These are phyloP conservation scores for Colletotrichum neosansevieriae DNA, from an alignment of 2,329 filamentous ascomycete species.

Conservation along the genomic window DNA sequence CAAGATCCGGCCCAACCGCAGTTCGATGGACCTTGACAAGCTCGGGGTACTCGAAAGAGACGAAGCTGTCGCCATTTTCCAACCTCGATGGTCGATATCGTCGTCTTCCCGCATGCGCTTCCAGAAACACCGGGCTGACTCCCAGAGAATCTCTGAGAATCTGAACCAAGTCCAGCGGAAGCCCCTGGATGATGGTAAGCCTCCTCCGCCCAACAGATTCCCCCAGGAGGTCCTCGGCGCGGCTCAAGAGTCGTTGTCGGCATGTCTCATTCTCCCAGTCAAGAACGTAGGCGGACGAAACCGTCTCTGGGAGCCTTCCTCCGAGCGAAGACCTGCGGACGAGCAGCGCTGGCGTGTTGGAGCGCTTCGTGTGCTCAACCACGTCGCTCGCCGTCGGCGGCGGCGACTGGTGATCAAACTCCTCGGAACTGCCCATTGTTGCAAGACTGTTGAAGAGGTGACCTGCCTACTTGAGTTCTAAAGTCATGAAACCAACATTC, in stretches of 20 bases:
- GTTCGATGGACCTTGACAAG: constrained; percentile 40
- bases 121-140: constrained; percentile 48
- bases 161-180: constrained; percentile 38
- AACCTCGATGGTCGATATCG: constrained; percentile 43
- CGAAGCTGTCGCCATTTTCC: constrained; percentile 30
- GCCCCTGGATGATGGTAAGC: constrained; percentile 36
- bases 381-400: constrained; percentile 30
- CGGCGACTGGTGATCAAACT: constrained; percentile 34
- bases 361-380: constrained; percentile 35
- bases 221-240: constrained; percentile 32
- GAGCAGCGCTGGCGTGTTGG: constrained; percentile 34
- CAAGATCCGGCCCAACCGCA: constrained; percentile 6
- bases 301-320: constrained; percentile 33
- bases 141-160: constrained; percentile 43
- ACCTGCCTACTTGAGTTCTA: background rate
- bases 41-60: constrained; percentile 49
- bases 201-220: constrained; percentile 37
- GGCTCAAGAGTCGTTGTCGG: constrained; percentile 32
- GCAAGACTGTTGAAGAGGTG: constrained; percentile 1
- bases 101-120: constrained; percentile 46
- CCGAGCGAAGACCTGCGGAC: constrained; percentile 34
- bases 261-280: constrained; percentile 35
- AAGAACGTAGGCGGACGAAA: constrained; percentile 36
- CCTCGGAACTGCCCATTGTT: constrained; percentile 21
- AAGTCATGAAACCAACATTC: background rate